Evolutionary conservation across 768 basidiomycete genomes (phyloP), one percentile per base, ranked within the genome.

Genomic region (Rhizopogon rudus): DNA sequence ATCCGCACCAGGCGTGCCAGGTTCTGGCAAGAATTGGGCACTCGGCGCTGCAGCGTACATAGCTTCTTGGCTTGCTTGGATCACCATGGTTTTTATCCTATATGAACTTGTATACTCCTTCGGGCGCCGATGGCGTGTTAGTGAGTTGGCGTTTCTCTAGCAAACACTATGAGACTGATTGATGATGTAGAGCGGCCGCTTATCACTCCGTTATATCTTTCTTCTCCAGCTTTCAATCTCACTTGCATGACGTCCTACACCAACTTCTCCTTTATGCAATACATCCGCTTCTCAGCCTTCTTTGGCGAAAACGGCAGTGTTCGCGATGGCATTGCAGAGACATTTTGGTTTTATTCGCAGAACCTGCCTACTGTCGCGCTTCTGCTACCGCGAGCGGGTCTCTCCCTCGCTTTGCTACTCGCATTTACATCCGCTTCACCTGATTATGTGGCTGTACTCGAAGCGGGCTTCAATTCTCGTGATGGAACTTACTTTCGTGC

Each of bases 1-100:
- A 44, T 75, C 76, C 63, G 81, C 85, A 33, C 78, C 81, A 63
- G 83, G 83, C n/a, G 79, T 85, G 48, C 79, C 87, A 57, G 83
- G 84, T 57, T 86, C 86, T 54, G 83, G 84, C 57, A 81, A 78
- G 67, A 85, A 86, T 67, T 95, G 93, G 93, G 81, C 86, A 3
- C 77, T 95, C 8, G 93, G 80, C 17, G 81, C 86, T 14, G 84
- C 90, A 12, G 91, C 91, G 13, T 95, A 95, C 73, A 77, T 89
- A 42, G 84, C 87, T 7, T 91, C 86, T 66, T 93, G 89, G 86
- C 67, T 81, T 45, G 78, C 81, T 45, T 93, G 89, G 81, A 77
- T 91, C 29, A 66, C 87, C 53, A 77, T 81, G 25, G 82, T 94
- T 20, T 83, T 86, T 66, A 63, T 93, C 60, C 69, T 91, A 37